Base-by-base conservation (phyloP, 768 basidiomycete species). In the Zangia roseola region DNA sequence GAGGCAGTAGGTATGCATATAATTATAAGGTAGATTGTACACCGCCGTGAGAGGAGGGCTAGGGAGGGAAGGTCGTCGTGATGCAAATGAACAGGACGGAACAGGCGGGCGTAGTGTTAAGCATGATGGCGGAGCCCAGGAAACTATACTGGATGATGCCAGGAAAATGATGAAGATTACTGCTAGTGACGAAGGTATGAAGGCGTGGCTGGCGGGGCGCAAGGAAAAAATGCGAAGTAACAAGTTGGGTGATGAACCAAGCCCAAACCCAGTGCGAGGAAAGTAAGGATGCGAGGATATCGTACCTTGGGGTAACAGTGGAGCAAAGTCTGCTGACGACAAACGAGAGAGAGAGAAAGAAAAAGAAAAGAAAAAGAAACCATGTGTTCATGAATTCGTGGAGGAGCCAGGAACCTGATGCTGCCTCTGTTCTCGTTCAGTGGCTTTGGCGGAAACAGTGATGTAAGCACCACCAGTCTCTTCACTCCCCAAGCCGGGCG, bases 381-480 rank as follows among this genome's bases (percentile, higher is more conserved):
- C 30, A 56, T 58, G 56, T 52, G 47, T 36, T 69, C 62, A 68
- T 67, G 67, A 58, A 46, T 52, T 55, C 47, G 30, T 57, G 58
- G 67, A 57, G 52, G 68, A 42, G 49, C 54, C 47, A 48, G 56
- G 52, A 46, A 54, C 52, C 19, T 62, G 64, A 30, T 52, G 53
- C 47, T 64, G 58, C 58, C 64, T 59, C 52, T 57, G 58, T 62
- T 77, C 80, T 57, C 83, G 81, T 68, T 91, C 86, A 62, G 82
- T 83, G 24, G 82, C 91, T 60, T 82, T 82, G 56, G 88, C 86
- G 35, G 91, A 92, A 44, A 93, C 75, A 14, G 91, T 93, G 59
- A 92, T 83, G 62, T 93, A 92, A 14, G 91, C 87, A 42, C 91
- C 85, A 50, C 91, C 91, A 36, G 80, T 74, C 68, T 91, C 90